phyloP scores from a whole-genome alignment of 768 basidiomycete species.

The Lenzites betulinus region DNA sequence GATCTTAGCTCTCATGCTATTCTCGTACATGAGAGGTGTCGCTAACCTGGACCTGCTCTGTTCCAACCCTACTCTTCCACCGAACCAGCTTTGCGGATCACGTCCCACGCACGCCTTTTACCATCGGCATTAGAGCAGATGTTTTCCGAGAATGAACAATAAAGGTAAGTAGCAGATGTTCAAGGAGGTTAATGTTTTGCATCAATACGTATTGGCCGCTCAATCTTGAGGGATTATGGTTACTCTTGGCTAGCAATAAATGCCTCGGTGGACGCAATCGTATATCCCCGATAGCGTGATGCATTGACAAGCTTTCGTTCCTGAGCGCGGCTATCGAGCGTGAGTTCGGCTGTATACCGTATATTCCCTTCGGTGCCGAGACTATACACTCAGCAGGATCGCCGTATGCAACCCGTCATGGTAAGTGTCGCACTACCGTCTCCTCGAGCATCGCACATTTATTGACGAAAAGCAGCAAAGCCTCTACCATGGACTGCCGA shows the following conservation, averaged over 20 bases:
- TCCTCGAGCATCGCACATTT: neutral
- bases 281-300: too few species aligned
- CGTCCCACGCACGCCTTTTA: conserved; percentile 1
- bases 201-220: too few species aligned
- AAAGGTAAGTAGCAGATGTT: too few species aligned
- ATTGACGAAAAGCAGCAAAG: neutral
- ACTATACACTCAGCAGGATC: neutral
- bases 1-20: neutral
- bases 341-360: too few species aligned
- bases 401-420: neutral
- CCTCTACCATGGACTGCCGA: too few species aligned
- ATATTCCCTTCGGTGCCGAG: neutral
- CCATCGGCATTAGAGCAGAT: too few species aligned
- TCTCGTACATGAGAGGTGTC: neutral
- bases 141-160: too few species aligned
- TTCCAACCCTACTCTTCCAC: neutral
- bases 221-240: too few species aligned
- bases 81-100: neutral
- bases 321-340: neutral
- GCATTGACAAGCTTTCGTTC: neutral
- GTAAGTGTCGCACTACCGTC: neutral
- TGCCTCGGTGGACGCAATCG: too few species aligned
- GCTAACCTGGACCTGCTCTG: too few species aligned
- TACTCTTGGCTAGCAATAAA: too few species aligned
- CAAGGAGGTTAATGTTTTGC: too few species aligned